These are phyloP conservation scores for Fusarium sp. DNA, from an alignment of 2,329 filamentous ascomycete species.

Conservation along the genomic window DNA sequence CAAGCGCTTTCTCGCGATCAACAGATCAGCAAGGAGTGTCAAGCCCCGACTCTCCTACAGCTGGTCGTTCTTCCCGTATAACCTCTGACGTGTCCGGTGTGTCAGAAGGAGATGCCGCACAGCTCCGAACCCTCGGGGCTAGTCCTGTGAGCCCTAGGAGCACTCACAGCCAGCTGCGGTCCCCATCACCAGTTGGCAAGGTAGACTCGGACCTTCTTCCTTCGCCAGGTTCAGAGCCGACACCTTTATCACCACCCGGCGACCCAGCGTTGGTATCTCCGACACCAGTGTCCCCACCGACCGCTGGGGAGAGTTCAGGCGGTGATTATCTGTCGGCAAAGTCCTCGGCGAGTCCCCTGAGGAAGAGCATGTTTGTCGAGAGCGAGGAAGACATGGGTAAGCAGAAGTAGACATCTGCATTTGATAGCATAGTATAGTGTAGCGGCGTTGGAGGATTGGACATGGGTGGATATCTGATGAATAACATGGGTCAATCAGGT, in stretches of 20 bases:
- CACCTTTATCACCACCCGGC: constrained; percentile 13
- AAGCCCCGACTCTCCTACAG: constrained; percentile 23
- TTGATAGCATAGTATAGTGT: constrained; percentile 1
- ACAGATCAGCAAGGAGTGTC: constrained; percentile 33
- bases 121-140: constrained; percentile 27
- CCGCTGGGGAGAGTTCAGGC: constrained; percentile 38
- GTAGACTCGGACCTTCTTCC: constrained; percentile 18
- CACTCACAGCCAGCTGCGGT: constrained; percentile 8
- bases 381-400: constrained; percentile 55
- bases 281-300: constrained; percentile 44
- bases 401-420: constrained; percentile 17
- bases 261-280: background rate
- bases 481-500: background rate
- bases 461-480: constrained; percentile 4
- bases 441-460: constrained; percentile 33
- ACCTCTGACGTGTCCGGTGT: constrained; percentile 40
- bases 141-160: constrained; percentile 39
- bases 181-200: constrained; percentile 16
- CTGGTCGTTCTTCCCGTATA: constrained; percentile 24
- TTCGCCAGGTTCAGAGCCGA: constrained; percentile 22
- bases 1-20: constrained; percentile 46
- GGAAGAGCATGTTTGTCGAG: constrained; percentile 57
- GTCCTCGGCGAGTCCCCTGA: constrained; percentile 41
- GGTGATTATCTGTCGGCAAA: constrained; percentile 47
- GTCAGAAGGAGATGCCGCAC: constrained; percentile 36